Evolutionary conservation across 805 yeast genomes (phyloP).

Genomic region (Komagataella kurtzmanii): DNA sequence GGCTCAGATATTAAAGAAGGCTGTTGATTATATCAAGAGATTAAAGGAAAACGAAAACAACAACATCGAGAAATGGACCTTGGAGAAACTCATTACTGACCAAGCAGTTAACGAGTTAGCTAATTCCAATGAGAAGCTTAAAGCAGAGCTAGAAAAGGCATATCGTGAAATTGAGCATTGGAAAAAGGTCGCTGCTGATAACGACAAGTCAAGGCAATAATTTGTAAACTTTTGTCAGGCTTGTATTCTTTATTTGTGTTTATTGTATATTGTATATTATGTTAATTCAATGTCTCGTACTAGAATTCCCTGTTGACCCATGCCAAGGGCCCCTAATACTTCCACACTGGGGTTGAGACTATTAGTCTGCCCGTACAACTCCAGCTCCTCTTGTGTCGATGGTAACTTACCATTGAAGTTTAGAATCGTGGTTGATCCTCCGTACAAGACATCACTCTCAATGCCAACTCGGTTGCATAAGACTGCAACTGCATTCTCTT

Average conservation of each 20-base stretch:
- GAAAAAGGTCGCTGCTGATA: slow-evolving; percentile 32
- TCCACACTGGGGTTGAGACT: slow-evolving; percentile 34
- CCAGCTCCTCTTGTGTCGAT: slow-evolving; percentile 11
- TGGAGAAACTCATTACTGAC: slow-evolving; percentile 83
- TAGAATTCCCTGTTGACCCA: slow-evolving; percentile 53
- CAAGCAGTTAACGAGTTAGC: slow-evolving; percentile 82
- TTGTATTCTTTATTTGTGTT: not conserved
- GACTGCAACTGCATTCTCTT: slow-evolving; percentile 22
- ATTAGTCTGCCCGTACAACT: slow-evolving; percentile 16
- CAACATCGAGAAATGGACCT: slow-evolving; percentile 88
- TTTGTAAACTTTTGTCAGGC: not conserved
- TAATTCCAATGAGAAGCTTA: slow-evolving; percentile 76
- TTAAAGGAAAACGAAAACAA: slow-evolving; percentile 82
- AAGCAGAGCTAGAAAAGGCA: slow-evolving; percentile 79
- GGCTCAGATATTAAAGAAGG: slow-evolving; percentile 77
- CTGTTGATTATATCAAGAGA: slow-evolving; percentile 82
- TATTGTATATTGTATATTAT: not conserved
- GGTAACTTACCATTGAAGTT: slow-evolving; percentile 32
- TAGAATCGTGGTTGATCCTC: slow-evolving; percentile 48
- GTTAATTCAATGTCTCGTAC: slow-evolving; percentile 39
- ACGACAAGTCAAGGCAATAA: slow-evolving; percentile 3
- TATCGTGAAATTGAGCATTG: slow-evolving; percentile 84
- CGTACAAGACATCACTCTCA: slow-evolving; percentile 58
- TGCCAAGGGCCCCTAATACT: slow-evolving; percentile 42
- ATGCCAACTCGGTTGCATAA: slow-evolving; percentile 66